Base-by-base conservation (phyloP, 768 basidiomycete genomes). In the Trametes sanguinea region DNA sequence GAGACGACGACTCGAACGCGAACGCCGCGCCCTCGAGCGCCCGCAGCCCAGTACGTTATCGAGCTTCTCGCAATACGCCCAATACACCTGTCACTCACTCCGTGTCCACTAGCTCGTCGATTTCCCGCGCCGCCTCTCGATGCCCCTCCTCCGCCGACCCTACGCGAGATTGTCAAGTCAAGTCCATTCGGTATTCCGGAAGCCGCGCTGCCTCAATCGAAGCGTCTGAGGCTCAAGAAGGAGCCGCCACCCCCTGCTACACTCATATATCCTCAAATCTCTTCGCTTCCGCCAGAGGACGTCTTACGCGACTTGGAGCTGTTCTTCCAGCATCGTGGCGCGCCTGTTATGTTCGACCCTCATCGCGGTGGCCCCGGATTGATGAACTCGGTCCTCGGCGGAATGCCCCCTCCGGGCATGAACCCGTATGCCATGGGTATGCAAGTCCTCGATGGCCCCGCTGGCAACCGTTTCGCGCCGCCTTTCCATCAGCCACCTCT, bases 1-100 rank as follows among this genome's bases (percentile, higher is more conserved):
- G 74, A 81, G 92, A 60, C 80, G 95, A 47, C 81, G 85, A 51
- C 74, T 98, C 39, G 95, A 98, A 72, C 81, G 94, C 61, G 94
- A 97, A 64, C 85, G 93, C 63, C 81, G 94, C 65, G 82, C 83
- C 1, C 71, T 87, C 11, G 95, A 95, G 66, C 78, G 87, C n/a
- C 88, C 90, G 9, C 85, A 83, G 50, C 85, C 88, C 54, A 51
- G 84, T 77, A 59, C 45, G 51, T 66, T 1, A 37, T 40, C 60
- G 33, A 61, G 7, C 47, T 40, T 54, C 35, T 62, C 33, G 32
- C 16, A 37, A 6, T 17, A 17, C 11, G 7, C 3, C 11, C 16
- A 37, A 6, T 17, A 17, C 11, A 13, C 3, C 11, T n/a, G 5
- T 30, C 27, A 50, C 4, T 44, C 17, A 58, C 22, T 22, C 27